phyloP scores from a whole-genome alignment of 2,329 filamentous ascomycete genomes.

The Aspergillus sojae region DNA sequence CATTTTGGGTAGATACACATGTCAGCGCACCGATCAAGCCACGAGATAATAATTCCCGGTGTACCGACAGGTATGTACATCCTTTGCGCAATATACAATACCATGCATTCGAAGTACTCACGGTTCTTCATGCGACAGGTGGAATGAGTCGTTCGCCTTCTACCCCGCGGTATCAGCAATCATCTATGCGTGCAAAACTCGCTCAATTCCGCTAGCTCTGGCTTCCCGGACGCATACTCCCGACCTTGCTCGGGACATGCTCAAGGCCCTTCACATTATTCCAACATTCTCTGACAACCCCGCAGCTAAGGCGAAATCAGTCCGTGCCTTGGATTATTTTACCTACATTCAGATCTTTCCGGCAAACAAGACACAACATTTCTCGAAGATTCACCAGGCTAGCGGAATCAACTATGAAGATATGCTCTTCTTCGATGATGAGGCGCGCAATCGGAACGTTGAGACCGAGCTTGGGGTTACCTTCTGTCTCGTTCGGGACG shows the following conservation, averaged over 20 bases:
- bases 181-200: conserved; percentile 62
- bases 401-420: conserved; percentile 75
- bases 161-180: conserved; percentile 71
- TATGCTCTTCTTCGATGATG: conserved; percentile 96
- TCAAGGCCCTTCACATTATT: conserved; percentile 71
- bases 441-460: conserved; percentile 82
- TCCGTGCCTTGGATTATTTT: conserved; percentile 55
- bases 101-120: background rate
- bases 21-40: conserved; percentile 73
- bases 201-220: conserved; percentile 64
- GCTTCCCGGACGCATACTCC: conserved; percentile 82
- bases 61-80: conserved; percentile 42
- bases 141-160: conserved; percentile 70
- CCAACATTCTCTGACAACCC: conserved; percentile 44
- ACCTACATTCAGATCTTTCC: conserved; percentile 68
- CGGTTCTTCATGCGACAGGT: conserved; percentile 29
- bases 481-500: conserved; percentile 80
- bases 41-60: conserved; percentile 54
- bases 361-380: conserved; percentile 81
- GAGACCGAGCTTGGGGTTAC: conserved; percentile 73
- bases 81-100: background rate
- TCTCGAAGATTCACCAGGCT: conserved; percentile 70
- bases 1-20: conserved; percentile 97
- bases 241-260: conserved; percentile 76
- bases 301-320: conserved; percentile 50